Base-by-base conservation (phyloP, 2,329 filamentous ascomycete species). In the Verticillium tricorpus region DNA sequence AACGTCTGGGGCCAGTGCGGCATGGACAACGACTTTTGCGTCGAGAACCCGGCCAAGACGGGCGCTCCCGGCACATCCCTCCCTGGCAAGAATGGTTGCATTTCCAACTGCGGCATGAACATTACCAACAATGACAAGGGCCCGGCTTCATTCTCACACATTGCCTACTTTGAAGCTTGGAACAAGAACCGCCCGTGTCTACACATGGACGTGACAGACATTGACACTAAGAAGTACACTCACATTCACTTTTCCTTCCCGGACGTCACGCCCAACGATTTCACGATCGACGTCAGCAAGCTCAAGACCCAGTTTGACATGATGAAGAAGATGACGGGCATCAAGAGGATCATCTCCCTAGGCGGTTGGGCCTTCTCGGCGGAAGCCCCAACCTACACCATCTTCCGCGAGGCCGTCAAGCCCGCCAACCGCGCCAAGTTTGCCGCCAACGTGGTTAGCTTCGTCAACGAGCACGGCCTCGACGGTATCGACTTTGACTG, bases 1-100 rank as follows among this genome's bases (percentile, higher is more conserved):
- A 66, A 77, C 61, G 69, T 72, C 45, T 79, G 77, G 70, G 81
- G 80, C 0, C 72, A 78, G 57, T 83, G 81, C 28, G 80, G 80
- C 5, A 73, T 73, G 1, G 78, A 77, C 0, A 64, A 65, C 1
- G 78, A 78, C 15, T 82, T 81, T 65, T 84, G 80, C 34, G 34
- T 37, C 5, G 32, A 56, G 28, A 19, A 28, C n/a, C 57, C 50
- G 15, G 50, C 58, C 2, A 55, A 66, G n/a, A 71, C 67, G 7
- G 62, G 61, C 5, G 61, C 62, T 8, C 68, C 67, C 0, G 67
- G 69, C 14, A 67, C 68, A 1, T 58, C 62, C 3, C 54, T 57
- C 22, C 66, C 66, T 11, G 68, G 64, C n/a, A 67, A 62, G 7
- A 68, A 69, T 32, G 71, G 69, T 69, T 58, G 73, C 12, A 68